A percentile compares a stretch with the other conserved stretches of the same genome.
phyloP scores from a whole-genome alignment of 129 eudicot genomes.

The Chrysanthemum seticuspe region DNA sequence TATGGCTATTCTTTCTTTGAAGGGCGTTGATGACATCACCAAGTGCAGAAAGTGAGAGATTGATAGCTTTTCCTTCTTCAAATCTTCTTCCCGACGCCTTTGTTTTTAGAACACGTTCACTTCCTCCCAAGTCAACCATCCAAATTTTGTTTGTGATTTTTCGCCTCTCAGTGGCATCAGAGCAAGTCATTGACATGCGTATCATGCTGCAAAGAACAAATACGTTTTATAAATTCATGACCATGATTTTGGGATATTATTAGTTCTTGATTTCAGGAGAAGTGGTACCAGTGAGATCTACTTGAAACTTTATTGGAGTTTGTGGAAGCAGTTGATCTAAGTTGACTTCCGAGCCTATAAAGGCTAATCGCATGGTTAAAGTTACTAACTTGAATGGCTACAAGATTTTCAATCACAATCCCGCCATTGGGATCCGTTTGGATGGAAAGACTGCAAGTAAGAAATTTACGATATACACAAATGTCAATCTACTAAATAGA shows the following conservation, averaged over 20 bases:
- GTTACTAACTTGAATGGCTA: slow-evolving; percentile 59
- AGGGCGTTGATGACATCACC: slow-evolving; percentile 83
- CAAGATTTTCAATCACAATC: slow-evolving; percentile 71
- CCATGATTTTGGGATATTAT: background rate
- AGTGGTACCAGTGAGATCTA: slow-evolving; percentile 70
- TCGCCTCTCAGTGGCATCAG: slow-evolving; percentile 29
- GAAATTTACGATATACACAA: slow-evolving; percentile 15
- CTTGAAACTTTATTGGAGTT: slow-evolving; percentile 73
- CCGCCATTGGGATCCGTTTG: slow-evolving; percentile 67
- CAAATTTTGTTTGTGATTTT: slow-evolving; percentile 57
- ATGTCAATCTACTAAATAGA: background rate
- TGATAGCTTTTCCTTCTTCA: slow-evolving; percentile 79
- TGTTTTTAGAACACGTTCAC: slow-evolving; percentile 69
- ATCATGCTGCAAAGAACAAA: slow-evolving; percentile 31
- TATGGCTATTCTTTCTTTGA: slow-evolving; percentile 56
- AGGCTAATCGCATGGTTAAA: slow-evolving; percentile 62
- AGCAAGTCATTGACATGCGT: slow-evolving; percentile 36
- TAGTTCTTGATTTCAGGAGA: slow-evolving; percentile 21
- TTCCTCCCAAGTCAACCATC: slow-evolving; percentile 93
- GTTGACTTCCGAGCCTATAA: slow-evolving; percentile 63
- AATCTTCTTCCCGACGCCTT: slow-evolving; percentile 76
- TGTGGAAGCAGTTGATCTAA: slow-evolving; percentile 75
- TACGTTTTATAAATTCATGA: background rate
- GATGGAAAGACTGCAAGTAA: slow-evolving; percentile 58
- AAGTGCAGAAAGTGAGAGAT: slow-evolving; percentile 80